phyloP scores from a whole-genome alignment of 495 filamentous ascomycete genomes.

The Aspergillus hancockii region DNA sequence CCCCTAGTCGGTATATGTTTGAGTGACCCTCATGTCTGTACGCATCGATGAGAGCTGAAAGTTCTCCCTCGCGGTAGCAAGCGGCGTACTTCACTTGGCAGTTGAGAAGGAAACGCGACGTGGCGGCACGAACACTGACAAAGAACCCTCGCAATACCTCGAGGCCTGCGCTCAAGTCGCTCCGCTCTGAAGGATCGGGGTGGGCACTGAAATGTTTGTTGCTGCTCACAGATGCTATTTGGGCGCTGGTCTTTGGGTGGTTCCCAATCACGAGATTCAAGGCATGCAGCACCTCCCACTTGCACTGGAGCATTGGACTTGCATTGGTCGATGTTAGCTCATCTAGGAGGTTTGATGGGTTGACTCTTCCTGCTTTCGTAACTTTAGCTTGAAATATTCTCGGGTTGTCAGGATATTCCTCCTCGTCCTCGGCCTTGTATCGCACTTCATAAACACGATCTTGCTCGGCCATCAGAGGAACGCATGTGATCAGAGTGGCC shows the following conservation, averaged over 20 bases:
- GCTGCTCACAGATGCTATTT: constrained; percentile 34
- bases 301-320: constrained; percentile 37
- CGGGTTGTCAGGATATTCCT: constrained; percentile 38
- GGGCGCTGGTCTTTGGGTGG: constrained; percentile 35
- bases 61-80: constrained; percentile 34
- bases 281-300: constrained; percentile 45
- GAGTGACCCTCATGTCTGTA: too few species aligned
- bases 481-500: too few species aligned
- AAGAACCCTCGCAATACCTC: constrained; percentile 65
- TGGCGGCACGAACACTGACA: constrained; percentile 65
- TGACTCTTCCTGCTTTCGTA: constrained; percentile 43
- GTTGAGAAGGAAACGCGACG: constrained; percentile 63
- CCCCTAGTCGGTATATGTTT: constrained; percentile 32
- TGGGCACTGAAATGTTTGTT: constrained; percentile 44
- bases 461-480: too few species aligned
- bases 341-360: constrained; percentile 49
- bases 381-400: constrained; percentile 48
- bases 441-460: constrained; percentile 46
- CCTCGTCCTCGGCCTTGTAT: constrained; percentile 40
- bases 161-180: constrained; percentile 40
- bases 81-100: constrained; percentile 51
- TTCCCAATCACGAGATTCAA: constrained; percentile 56
- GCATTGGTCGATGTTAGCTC: constrained; percentile 55
- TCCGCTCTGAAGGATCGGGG: constrained; percentile 26
- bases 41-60: constrained; percentile 18